Evolutionary conservation across 345 rosid genomes (phyloP), one percentile per base, ranked within the genome.

Genomic region (Nephelium lappaceum): DNA sequence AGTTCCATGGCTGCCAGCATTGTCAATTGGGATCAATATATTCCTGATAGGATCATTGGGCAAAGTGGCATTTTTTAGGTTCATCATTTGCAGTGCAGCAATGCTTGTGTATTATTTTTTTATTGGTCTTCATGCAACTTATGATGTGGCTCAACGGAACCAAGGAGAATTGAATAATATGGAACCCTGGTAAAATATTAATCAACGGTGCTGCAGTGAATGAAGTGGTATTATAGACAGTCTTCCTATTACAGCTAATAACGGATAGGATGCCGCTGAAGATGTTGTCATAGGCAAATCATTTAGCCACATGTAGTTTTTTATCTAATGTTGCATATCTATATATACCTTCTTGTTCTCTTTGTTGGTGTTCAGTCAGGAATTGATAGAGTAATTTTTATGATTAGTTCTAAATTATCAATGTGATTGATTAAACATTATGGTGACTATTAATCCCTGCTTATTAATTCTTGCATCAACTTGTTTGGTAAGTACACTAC

Each of bases 1-100:
- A 15, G 98, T 95, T 77, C 98, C 99, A 16, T 95, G 95, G 95
- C 19, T 95, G 83, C 99, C 97, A 12, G 88, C 95, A 55, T 77
- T 95, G 74, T 95, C 99, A 11, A 88, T 95, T 11, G 87, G 78
- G 74, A 91, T 89, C 93, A 92, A 95, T 79, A 39, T 95, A 65
- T 95, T 92, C 84, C 94, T 95, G 4, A 77, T 95, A 27, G 99
- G 97, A 57, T 93, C 99, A 8, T 83, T 93, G 57, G 97, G 93
- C 15, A 11, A 71, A 49, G 53, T 1, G 57, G 98, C 98, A 38
- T 83, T 93, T 84, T 78, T 85, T 86, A 90, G 97, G 87, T 95
- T 93, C 85, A 66, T 95, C 24, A 84, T 90, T 21, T 93, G 99
- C 84, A 89, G 91, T 27, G 84, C 78, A 0, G 89, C 86, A 58